Conservation (phyloP, 805 yeast genomes). For the Cyberlindnera euphorbiae region DNA sequence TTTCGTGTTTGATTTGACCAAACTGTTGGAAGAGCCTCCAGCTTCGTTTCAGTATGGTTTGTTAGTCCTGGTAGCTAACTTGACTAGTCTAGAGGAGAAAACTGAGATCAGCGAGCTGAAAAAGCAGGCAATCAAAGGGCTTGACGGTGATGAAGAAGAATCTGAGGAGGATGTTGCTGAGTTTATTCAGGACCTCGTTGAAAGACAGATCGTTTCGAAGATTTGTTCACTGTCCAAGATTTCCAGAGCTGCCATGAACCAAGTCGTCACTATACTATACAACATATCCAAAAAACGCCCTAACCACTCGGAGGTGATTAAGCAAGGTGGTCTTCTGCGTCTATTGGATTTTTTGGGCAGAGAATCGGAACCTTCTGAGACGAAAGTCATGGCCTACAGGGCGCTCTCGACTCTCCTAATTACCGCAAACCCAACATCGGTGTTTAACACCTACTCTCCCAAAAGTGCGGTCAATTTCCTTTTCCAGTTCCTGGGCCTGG, state of each 20-base stretch:
- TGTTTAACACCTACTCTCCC: constrained; percentile 28
- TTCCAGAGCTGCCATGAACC: constrained; percentile 23
- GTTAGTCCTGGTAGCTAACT: constrained; percentile 30
- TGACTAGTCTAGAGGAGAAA: constrained; percentile 24
- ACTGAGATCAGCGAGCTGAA: constrained; percentile 27
- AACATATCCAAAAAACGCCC: constrained; percentile 26
- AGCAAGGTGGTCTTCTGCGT: constrained; percentile 43
- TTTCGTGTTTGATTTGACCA: constrained; percentile 29
- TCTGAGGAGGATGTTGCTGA: constrained; percentile 13
- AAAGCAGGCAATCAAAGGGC: constrained; percentile 28
- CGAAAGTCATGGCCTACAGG: constrained; percentile 31
- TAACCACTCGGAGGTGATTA: constrained; percentile 30
- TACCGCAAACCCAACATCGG: constrained; percentile 40
- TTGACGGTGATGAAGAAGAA: constrained; percentile 18
- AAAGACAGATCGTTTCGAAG: constrained; percentile 16
- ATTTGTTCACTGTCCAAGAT: constrained; percentile 14
- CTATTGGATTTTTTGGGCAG: constrained; percentile 25
- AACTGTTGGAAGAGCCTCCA: constrained; percentile 18
- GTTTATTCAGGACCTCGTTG: constrained; percentile 21
- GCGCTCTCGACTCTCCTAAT: constrained; percentile 40
- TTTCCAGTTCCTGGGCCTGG: constrained; percentile 34
- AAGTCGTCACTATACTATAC: constrained; percentile 28
- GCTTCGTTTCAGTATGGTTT: constrained; percentile 27
- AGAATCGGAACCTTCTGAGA: constrained; percentile 8
- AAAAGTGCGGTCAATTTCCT: constrained; percentile 26